A percentile compares a stretch with the other conserved stretches of the same genome.
Conservation (phyloP, 2,329 filamentous ascomycete genomes). For the Fusarium sp. region DNA sequence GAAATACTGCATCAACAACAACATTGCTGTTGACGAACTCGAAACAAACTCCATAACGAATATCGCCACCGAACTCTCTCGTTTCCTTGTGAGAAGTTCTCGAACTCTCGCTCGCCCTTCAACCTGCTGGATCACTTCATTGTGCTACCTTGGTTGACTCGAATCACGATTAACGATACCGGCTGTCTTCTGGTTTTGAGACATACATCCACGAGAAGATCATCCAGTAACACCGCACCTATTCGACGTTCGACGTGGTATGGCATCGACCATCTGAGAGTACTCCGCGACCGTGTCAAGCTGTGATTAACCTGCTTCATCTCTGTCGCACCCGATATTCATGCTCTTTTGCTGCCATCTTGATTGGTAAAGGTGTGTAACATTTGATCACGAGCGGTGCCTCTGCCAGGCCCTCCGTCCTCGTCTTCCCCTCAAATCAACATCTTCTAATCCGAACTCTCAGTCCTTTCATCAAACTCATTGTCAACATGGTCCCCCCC, state of each 20-base stretch:
- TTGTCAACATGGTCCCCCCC: conserved; percentile 41
- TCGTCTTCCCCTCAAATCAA: conserved; percentile 1
- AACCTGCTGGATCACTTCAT: conserved; percentile 22
- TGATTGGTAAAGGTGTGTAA: conserved; percentile 44
- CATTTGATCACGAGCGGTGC: conserved; percentile 7
- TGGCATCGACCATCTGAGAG: conserved; percentile 43
- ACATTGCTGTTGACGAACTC: conserved; percentile 10
- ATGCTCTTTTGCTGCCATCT: conserved; percentile 23
- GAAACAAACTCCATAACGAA: conserved; percentile 13
- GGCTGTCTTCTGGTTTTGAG: conserved; percentile 28
- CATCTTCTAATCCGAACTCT: conserved; percentile 20
- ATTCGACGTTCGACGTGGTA: conserved; percentile 39
- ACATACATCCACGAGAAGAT: conserved; percentile 23
- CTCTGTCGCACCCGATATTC: conserved; percentile 38
- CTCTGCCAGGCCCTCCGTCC: neutral
- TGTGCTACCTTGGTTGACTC: conserved; percentile 43
- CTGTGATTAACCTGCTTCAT: conserved; percentile 42
- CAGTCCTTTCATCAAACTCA: conserved; percentile 31
- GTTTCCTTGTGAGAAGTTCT: conserved; percentile 7
- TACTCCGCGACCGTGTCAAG: conserved; percentile 39
- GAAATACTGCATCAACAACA: conserved; percentile 7
- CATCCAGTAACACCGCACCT: conserved; percentile 29
- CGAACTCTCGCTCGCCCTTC: conserved; percentile 11
- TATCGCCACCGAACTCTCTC: conserved; percentile 6
- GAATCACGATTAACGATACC: conserved; percentile 34